Percentiles rank a stretch among this genome's conserved stretches.
Conservation (phyloP, 1,284 basidiomycete genomes). For the Macrocybe sp. region DNA sequence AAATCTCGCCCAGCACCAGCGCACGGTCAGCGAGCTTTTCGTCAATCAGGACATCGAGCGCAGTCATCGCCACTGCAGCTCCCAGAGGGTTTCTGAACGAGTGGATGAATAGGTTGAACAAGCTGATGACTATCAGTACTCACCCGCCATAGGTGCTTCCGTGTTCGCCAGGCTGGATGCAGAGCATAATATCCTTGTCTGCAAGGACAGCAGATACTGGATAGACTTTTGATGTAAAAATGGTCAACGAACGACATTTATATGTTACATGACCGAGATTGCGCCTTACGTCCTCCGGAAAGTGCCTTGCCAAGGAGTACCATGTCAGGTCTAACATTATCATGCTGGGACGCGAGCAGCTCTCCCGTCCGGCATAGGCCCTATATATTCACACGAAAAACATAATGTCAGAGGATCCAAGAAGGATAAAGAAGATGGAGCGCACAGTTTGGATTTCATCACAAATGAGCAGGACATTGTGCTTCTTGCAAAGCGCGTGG, state of each 20-base stretch:
- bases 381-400: constrained; percentile 28
- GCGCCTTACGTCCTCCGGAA: constrained; percentile 76
- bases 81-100: constrained; percentile 82
- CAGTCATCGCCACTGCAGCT: constrained; percentile 91
- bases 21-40: constrained; percentile 85
- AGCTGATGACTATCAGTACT: constrained; percentile 19
- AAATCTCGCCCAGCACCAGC: constrained; percentile 72
- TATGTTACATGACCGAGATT: constrained; percentile 3
- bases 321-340: constrained; percentile 87
- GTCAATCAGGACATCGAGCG: constrained; percentile 83
- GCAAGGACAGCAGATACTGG: constrained; percentile 95
- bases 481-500: constrained; percentile 84
- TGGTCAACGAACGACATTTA: not conserved
- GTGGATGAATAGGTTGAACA: not conserved
- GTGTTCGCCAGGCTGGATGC: constrained; percentile 95
- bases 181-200: constrained; percentile 88
- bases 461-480: constrained; percentile 94
- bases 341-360: constrained; percentile 88
- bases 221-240: constrained; percentile 57
- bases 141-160: constrained; percentile 95
- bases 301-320: constrained; percentile 95
- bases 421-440: constrained; percentile 2
- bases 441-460: constrained; percentile 95
- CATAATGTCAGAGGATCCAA: constrained; percentile 1
- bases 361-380: constrained; percentile 82